Percentiles rank a stretch among this genome's conserved stretches.
Evolutionary conservation across 305 asterid species (phyloP).

Genomic region (Ajuga reptans): DNA sequence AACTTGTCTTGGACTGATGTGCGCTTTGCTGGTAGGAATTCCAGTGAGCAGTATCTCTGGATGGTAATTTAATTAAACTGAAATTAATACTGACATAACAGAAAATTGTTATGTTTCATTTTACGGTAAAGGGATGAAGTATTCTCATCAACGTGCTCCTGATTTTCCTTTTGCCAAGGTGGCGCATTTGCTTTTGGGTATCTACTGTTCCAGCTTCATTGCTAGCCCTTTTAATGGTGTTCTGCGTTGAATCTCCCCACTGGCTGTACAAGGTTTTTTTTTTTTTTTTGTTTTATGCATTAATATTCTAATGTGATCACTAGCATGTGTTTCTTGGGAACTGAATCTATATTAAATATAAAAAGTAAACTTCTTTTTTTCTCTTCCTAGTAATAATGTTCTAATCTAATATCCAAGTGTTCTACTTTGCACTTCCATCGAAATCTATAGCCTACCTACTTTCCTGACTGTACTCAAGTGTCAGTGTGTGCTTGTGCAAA

Average conservation of each 20-base stretch:
- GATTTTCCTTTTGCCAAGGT: slow-evolving; percentile 46
- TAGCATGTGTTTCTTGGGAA: background rate
- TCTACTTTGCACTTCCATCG: background rate
- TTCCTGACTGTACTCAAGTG: background rate
- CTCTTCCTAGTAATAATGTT: background rate
- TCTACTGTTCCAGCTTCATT: slow-evolving; percentile 72
- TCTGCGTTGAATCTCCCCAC: slow-evolving; percentile 87
- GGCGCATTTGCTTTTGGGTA: slow-evolving; percentile 89
- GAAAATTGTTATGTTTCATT: slow-evolving; percentile 6
- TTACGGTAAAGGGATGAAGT: background rate
- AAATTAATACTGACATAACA: background rate
- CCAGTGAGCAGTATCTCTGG: slow-evolving; percentile 64
- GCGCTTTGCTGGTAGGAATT: slow-evolving; percentile 64
- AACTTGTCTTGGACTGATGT: slow-evolving; percentile 73
- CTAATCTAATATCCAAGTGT: background rate
- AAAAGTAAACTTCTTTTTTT: background rate
- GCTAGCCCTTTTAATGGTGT: slow-evolving; percentile 67
- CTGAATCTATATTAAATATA: background rate
- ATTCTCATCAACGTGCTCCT: slow-evolving; percentile 17
- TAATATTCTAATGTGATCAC: slow-evolving; percentile 2
- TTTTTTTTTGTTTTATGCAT: background rate
- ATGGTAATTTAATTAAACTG: slow-evolving; percentile 49
- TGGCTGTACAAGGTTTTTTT: slow-evolving; percentile 81
- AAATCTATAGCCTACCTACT: background rate
- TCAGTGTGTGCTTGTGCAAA: background rate